These are phyloP conservation scores for Tagetes patula DNA, from an alignment of 129 eudicot species.

Conservation along the genomic window DNA sequence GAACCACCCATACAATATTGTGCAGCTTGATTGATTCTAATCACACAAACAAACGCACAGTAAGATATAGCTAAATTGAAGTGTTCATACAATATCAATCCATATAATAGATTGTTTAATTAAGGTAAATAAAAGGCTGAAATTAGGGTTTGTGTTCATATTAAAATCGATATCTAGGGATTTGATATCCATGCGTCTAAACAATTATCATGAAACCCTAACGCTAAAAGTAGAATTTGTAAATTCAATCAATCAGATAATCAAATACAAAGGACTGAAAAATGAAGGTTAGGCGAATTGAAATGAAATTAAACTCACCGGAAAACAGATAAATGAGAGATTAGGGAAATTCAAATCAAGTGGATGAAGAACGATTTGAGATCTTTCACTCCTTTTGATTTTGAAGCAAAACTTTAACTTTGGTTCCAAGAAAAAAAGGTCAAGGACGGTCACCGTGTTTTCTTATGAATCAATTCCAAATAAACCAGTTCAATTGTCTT, in stretches of 20 bases:
- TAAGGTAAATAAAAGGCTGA: not conserved
- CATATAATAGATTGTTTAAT: not conserved
- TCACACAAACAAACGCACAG: slow-evolving; percentile 14
- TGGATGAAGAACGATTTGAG: slow-evolving; percentile 21
- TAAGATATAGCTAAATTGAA: not conserved
- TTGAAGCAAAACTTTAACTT: not conserved
- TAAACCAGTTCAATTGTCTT: no score
- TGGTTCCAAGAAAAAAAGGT: no score
- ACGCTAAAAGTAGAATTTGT: not conserved
- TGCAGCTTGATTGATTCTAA: slow-evolving; percentile 11
- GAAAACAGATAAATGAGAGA: slow-evolving; percentile 13
- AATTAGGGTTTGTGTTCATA: slow-evolving; percentile 11
- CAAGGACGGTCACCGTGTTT: no score
- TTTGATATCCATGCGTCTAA: not conserved
- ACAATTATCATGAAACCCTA: slow-evolving; percentile 7
- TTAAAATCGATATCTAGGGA: not conserved
- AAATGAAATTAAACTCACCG: slow-evolving; percentile 21
- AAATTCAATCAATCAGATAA: slow-evolving; percentile 5
- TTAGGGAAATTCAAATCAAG: slow-evolving; percentile 11
- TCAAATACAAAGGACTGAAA: not conserved
- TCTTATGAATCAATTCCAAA: not conserved
- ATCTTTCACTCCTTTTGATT: slow-evolving; percentile 8
- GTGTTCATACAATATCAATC: no score
- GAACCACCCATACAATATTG: not conserved
- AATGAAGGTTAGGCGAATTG: not conserved